A percentile compares a stretch with the other conserved stretches of the same genome.
Conservation (phyloP, 305 asterid species). For the Solanum chacoense region DNA sequence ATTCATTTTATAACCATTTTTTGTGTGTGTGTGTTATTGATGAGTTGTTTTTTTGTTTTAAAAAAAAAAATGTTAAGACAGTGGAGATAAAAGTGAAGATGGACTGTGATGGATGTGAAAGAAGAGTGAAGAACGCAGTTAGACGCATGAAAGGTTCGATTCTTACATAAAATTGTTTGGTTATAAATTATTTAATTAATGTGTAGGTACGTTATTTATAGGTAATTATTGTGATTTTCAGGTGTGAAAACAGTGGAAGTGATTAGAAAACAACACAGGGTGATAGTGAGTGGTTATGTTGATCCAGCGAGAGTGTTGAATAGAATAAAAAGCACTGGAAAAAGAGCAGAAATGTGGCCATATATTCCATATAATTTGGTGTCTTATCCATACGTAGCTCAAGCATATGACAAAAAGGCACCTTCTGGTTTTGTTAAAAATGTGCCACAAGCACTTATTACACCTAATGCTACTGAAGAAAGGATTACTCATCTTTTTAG, state of each 20-base stretch:
- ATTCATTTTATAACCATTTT: not conserved
- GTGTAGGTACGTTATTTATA: not conserved
- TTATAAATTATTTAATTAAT: too few relatives aligned
- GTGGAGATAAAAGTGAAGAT: slow-evolving; percentile 82
- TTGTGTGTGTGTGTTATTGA: not conserved
- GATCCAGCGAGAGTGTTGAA: slow-evolving; percentile 67
- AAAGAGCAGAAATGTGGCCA: slow-evolving; percentile 92
- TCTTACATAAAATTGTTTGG: not conserved
- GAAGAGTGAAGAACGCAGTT: slow-evolving; percentile 68
- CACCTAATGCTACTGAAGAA: slow-evolving; percentile 43
- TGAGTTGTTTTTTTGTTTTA: not conserved
- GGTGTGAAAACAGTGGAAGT: slow-evolving; percentile 73
- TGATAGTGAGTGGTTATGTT: slow-evolving; percentile 60
- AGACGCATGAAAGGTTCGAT: slow-evolving; percentile 71
- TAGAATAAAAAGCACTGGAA: slow-evolving; percentile 71
- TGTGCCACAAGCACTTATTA: slow-evolving; percentile 30
- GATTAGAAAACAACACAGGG: slow-evolving; percentile 60
- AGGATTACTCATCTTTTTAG: slow-evolving; percentile 52
- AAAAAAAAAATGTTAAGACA: slow-evolving; percentile 33
- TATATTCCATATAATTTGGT: slow-evolving; percentile 64
- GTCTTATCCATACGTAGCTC: slow-evolving; percentile 53
- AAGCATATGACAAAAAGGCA: slow-evolving; percentile 72
- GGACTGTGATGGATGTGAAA: slow-evolving; percentile 90
- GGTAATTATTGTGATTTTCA: slow-evolving; percentile 1
- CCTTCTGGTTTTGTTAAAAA: slow-evolving; percentile 74